Base-by-base conservation (phyloP, 1,284 basidiomycete species). In the Cryptococcus sp. region DNA sequence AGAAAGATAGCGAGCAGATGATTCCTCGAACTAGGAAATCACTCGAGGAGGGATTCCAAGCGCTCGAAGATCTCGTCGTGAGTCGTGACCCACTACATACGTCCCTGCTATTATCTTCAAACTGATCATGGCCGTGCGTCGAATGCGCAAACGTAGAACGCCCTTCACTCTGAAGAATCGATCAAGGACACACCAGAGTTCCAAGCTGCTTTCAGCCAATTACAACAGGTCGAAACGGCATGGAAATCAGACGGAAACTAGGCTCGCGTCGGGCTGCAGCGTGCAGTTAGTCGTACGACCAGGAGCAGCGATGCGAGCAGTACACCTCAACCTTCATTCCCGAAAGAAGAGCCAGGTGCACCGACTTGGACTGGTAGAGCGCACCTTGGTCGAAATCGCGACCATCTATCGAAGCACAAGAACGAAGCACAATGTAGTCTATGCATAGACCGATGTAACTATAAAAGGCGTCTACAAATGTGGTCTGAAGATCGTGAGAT, bases 1-100 rank as follows among this genome's bases (percentile, higher is more conserved):
- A 87, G 58, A 87, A 88, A 62, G 91, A 93, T 80, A 87, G 88
- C 38, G 81, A 85, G 66, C 90, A 86, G 83, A 90, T 92, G 89
- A 83, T 93, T 61, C 81, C 81, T 27, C 86, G 91, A 70, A 84
- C 87, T 11, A 78, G 81, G 58, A 82, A 76, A 57, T 83, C 87
- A 53, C 79, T 91, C 30, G 84, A 82, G 57, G 84, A 83, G 66
- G 85, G 84, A 30, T 81, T 83, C 38, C 84, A 81, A 62, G 88
- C 88, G 58, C 80, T 93, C 58, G 80, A 83, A 62, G 84, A 86
- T 64, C 77, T 90, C 46, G 80, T 91, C 57, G 90, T 92, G 73
- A 66, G 89, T 85, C 60, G 64, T 8, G 23, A 42, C n/a, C 35
- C 23, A 11, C n/a, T 22, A 53, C 39, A 20, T 22, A 53, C 39